A percentile compares a stretch with the other conserved stretches of the same genome.
Conservation (phyloP, 768 basidiomycete species). For the Trametes elegans region DNA sequence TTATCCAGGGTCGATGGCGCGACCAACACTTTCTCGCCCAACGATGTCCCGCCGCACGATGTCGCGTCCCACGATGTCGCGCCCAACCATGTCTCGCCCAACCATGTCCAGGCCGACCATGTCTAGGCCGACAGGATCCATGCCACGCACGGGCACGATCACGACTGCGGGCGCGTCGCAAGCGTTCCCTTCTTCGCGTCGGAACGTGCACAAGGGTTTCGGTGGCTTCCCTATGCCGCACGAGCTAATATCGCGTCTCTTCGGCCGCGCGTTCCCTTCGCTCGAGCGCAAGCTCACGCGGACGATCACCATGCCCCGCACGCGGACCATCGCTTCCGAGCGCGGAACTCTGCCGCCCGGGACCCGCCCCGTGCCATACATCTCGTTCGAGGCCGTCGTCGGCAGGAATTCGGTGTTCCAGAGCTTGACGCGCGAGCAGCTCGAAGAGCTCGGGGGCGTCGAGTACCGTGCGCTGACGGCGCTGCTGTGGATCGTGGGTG, state of each 20-base stretch:
- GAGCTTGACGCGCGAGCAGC: constrained; percentile 70
- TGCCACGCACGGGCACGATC: constrained; percentile 22
- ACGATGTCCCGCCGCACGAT: constrained; percentile 13
- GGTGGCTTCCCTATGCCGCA: constrained; percentile 78
- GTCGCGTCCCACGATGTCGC: constrained; percentile 13
- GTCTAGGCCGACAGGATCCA: constrained; percentile 14
- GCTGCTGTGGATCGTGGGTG: constrained; percentile 75
- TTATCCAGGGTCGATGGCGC: constrained; percentile 25
- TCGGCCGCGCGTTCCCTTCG: constrained; percentile 62
- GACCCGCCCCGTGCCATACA: constrained; percentile 67
- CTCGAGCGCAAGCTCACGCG: constrained; percentile 55
- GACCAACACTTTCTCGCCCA: too few relatives aligned
- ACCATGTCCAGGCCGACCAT: constrained; percentile 17
- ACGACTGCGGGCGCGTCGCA: constrained; percentile 6
- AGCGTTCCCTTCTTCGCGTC: constrained; percentile 12
- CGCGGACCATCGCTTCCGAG: constrained; percentile 56
- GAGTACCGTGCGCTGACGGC: constrained; percentile 86
- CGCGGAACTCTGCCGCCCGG: constrained; percentile 34
- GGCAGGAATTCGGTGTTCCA: constrained; percentile 78
- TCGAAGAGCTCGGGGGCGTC: constrained; percentile 91
- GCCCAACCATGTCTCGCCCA: constrained; percentile 1
- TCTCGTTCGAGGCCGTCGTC: constrained; percentile 83
- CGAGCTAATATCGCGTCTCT: constrained; percentile 46
- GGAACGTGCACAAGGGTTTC: constrained; percentile 46
- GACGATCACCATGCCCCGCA: constrained; percentile 74